Percentiles rank a stretch among this genome's conserved stretches.
Evolutionary conservation across 352 stramenopile species (phyloP).

Genomic region (Nothophytophthora sp.): DNA sequence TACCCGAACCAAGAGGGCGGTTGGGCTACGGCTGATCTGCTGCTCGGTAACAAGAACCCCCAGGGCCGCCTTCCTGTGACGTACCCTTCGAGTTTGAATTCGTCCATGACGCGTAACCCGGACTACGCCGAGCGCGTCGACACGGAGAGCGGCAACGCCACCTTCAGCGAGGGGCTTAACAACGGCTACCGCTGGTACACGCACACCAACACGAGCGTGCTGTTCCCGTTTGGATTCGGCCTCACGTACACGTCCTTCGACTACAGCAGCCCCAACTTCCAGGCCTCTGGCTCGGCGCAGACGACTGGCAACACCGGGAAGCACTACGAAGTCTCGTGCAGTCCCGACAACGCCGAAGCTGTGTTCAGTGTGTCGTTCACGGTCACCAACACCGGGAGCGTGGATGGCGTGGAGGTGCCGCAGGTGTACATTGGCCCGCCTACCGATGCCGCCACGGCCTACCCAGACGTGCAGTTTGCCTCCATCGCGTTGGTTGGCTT

Average conservation of each 20-base stretch:
- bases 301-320: conserved; percentile 8
- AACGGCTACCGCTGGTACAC: conserved; percentile 34
- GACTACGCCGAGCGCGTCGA: conserved; percentile 26
- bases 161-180: conserved; percentile 34
- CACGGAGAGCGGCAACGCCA: conserved; percentile 25
- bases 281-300: conserved; percentile 6
- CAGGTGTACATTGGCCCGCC: conserved; percentile 32
- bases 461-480: conserved; percentile 29
- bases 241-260: conserved; percentile 37
- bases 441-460: conserved; percentile 17
- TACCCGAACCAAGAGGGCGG: conserved; percentile 38
- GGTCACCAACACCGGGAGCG: conserved; percentile 23
- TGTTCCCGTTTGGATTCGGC: conserved; percentile 34
- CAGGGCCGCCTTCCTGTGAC: conserved; percentile 31
- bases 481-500: conserved; percentile 28
- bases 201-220: conserved; percentile 30
- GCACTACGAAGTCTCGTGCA: conserved; percentile 33
- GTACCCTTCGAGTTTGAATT: conserved; percentile 25
- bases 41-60: conserved; percentile 30
- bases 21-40: conserved; percentile 30
- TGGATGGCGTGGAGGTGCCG: conserved; percentile 33
- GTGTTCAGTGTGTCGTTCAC: conserved; percentile 30
- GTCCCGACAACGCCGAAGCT: conserved; percentile 13
- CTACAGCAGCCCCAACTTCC: conserved; percentile 32
- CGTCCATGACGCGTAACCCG: conserved; percentile 29